Evolutionary conservation across 768 basidiomycete genomes (phyloP).

Genomic region (Lepiota subincarnata): DNA sequence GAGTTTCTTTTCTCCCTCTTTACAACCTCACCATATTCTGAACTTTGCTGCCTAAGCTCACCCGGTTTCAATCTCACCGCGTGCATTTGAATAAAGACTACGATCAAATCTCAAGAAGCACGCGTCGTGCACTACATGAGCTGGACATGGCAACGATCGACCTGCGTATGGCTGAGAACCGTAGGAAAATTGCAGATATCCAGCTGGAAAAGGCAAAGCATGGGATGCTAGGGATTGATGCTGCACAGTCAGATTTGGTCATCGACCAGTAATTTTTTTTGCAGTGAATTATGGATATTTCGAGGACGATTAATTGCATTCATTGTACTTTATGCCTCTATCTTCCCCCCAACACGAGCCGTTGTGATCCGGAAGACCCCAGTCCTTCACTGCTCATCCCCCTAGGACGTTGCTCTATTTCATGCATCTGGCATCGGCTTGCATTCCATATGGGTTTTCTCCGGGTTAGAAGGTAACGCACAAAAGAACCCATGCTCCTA

Average conservation of each 20-base stretch:
- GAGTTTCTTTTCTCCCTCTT: background rate
- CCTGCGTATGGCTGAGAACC: slow-evolving; percentile 51
- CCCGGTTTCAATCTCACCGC: background rate
- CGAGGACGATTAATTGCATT: too few relatives aligned
- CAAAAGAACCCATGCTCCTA: slow-evolving; percentile 69
- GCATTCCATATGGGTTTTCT: slow-evolving; percentile 65
- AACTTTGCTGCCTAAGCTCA: background rate
- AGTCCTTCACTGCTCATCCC: background rate
- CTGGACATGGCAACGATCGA: slow-evolving; percentile 59
- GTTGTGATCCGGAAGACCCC: background rate
- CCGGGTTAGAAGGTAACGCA: slow-evolving; percentile 61
- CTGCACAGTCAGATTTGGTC: slow-evolving; percentile 1
- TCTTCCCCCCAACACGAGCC: background rate
- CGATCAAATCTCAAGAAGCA: background rate
- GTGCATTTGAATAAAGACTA: background rate
- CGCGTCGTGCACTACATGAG: slow-evolving; percentile 54
- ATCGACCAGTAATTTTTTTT: background rate
- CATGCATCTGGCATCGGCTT: slow-evolving; percentile 50
- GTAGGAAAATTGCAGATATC: slow-evolving; percentile 51
- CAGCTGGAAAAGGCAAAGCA: slow-evolving; percentile 60
- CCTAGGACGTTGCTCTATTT: background rate
- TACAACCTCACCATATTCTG: background rate
- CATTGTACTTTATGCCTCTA: too few relatives aligned
- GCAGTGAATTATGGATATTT: background rate
- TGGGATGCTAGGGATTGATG: slow-evolving; percentile 61